Evolutionary conservation across 164 flowering plant genomes (phyloP), one percentile per base, ranked within the genome.

Genomic region (Chloranthus sessilifolius): DNA sequence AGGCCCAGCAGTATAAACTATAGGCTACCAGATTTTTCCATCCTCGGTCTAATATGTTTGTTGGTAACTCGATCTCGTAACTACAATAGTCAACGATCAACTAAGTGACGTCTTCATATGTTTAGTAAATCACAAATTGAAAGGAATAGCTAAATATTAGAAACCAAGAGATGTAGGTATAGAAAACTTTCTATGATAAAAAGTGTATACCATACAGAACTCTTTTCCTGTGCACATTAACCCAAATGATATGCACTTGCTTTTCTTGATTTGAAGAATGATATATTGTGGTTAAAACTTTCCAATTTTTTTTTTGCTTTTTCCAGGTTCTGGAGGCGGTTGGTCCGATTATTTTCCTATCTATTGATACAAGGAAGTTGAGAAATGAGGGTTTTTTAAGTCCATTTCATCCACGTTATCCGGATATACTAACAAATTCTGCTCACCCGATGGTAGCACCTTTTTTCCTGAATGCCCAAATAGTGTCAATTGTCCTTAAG

Each of bases 301-400:
- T 31, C 25, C 10, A 33, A 24, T 36, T 36, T 9, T 12, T 9
- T 50, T 36, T 17, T 15, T 56, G 6, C 7, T 38, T 15, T 54
- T 64, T 53, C 21, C 85, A 92, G 98, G 96, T 92, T 45, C 65
- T 94, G 59, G 99, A 94, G 75, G 99, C 99, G 37, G 95, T 94
- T 43, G 99, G 97, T 34, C 97, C 95, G 39, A 76, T 74, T 50
- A 80, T 86, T 52, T 88, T 94, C 54, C 71, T 94, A 24, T 94
- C 97, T 35, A 77, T 85, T 46, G 99, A 94, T 65, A 89, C 96
- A 43, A 79, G 81, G 62, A 94, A 94, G 73, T 76, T 94, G 51
- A 77, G 99, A 68, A 94, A 88, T 77, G 99, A 94, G 75, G 99
- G 99, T 4, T 89, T 94, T 62, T 62, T 94, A 59, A 94, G 99